These are phyloP conservation scores for Fusarium chaquense DNA, from an alignment of 2,329 filamentous ascomycete genomes.

Conservation along the genomic window DNA sequence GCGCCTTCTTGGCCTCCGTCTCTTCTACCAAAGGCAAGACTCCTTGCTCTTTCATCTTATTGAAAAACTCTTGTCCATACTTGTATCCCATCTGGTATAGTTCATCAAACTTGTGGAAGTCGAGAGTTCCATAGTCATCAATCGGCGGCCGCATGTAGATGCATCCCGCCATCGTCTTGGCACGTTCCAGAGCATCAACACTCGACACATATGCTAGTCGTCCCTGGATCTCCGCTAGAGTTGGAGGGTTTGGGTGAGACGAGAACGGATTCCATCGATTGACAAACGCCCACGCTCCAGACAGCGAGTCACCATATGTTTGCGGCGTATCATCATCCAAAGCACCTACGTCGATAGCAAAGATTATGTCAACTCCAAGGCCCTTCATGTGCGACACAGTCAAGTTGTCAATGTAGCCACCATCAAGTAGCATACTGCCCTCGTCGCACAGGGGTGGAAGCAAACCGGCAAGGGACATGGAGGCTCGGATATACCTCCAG, in stretches of 20 bases:
- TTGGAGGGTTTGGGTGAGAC: constrained; percentile 88
- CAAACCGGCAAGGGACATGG: constrained; percentile 94
- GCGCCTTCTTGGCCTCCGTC: constrained; percentile 80
- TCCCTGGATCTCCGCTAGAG: constrained; percentile 94
- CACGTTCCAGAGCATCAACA: constrained; percentile 92
- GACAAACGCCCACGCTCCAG: constrained; percentile 92
- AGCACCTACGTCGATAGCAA: constrained; percentile 93
- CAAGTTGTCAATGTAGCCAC: constrained; percentile 96
- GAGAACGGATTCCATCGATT: constrained; percentile 99
- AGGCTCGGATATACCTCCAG: constrained; percentile 96
- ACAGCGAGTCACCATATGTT: constrained; percentile 91
- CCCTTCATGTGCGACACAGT: constrained; percentile 98
- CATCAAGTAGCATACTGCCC: constrained; percentile 95
- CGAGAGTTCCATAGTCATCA: constrained; percentile 91
- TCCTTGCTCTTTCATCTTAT: constrained; percentile 81
- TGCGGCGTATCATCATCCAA: constrained; percentile 94
- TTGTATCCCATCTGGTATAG: constrained; percentile 90
- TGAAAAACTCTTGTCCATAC: constrained; percentile 85
- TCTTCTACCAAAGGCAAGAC: constrained; percentile 77
- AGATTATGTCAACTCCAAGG: constrained; percentile 91
- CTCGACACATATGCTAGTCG: constrained; percentile 94
- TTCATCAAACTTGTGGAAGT: constrained; percentile 98
- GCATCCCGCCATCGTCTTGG: constrained; percentile 90
- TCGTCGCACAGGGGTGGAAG: constrained; percentile 96
- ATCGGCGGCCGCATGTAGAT: constrained; percentile 97